Base-by-base conservation (phyloP, 495 filamentous ascomycete species). In the Copromyces sp. region DNA sequence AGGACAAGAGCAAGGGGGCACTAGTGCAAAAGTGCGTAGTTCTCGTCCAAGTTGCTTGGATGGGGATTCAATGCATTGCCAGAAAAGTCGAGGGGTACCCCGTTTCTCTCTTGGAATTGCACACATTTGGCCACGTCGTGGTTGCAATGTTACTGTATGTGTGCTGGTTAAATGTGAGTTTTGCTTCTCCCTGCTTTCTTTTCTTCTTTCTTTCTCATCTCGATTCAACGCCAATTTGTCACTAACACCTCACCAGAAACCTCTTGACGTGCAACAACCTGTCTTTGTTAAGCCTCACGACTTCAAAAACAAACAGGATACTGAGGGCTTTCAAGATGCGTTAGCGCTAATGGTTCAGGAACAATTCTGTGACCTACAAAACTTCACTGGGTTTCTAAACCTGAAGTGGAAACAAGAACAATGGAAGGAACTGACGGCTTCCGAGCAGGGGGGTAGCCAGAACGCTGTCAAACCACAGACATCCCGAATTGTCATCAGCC, bases 371-470 rank as follows among this genome's bases (percentile, higher is more conserved):
- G 53, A 65, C 53, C 53, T 65, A 4, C 53, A 65, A 24, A 65
- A 65, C 9, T 0, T 32, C 2, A 32, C 24, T 65, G 53, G 53
- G 7, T 65, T 65, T 1, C 32, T 65, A 4, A 35, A 65, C 9
- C 0, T 17, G 2, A 17, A 17, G 29, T 35, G 14, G 53, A 65
- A 65, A 17, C 53, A 9, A 37, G 29, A 65, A 35, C 0, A 35
- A 0, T 5, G 3, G 53, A 7, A 65, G 11, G 2, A 0, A 3
- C 5, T 0, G 6, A 61, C 7, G 5, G 6, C 6, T 16, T 0
- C 5, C 2, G 4, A 3, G 3, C 5, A 37, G 1, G 29, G 0
- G 14, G 7, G 16, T 17, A 4, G 5, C 3, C 12, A 2, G 53
- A 4, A 17, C 24, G 6, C 5, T 17, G 0, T 4, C 6, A 61